Base-by-base conservation (phyloP, 257 asterid genomes). In the Gardenia jasminoides region DNA sequence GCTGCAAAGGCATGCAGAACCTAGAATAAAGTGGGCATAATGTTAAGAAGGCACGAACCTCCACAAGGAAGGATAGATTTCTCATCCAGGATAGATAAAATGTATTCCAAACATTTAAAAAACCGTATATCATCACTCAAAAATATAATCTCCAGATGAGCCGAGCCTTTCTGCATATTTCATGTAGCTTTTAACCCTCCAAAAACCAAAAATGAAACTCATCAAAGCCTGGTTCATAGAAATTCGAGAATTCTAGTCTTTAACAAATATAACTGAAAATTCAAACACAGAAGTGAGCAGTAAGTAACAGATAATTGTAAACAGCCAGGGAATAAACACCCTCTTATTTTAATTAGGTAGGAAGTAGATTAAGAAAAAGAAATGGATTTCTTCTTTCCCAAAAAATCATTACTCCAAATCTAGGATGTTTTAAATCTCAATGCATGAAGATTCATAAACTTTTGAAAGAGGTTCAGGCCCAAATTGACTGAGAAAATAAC, bases 1-100 rank as follows among this genome's bases (percentile, higher is more conserved):
- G 96, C 88, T 54, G 98, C 96, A 91, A 95, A 93, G 80, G 99
- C 99, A 85, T 89, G 97, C 84, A 95, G 84, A 82, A 95, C 99
- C 99, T 95, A 81, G 82, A 83, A 48, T 67, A 80, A 59, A 70
- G 68, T 9, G 72, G 79, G 46, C 58, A 72, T 43, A 26, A 54
- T 33, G 69, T 78, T 30, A 30, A 78, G 78, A 15, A 20, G 72
- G 69, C 58, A 41, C 56, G 67, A 65, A 17, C 64, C 71, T 77
- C 68, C 52, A 48, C 20, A 76, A 72, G 52, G 47, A 74, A 6
- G 2, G 56, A 54, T 7, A 68, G n/a, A 39, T 17, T 30, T 52
- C 59, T 11, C 68, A 19, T 9, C 19, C 15, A 50, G 54, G 28
- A 36, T 47, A 64, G 56, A 33, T 66, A 39, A 36, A 56, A 9